Evolutionary conservation across 805 yeast genomes (phyloP), one percentile per base, ranked within the genome.

Genomic region (Cyberlindnera nakhonratchasimensis): DNA sequence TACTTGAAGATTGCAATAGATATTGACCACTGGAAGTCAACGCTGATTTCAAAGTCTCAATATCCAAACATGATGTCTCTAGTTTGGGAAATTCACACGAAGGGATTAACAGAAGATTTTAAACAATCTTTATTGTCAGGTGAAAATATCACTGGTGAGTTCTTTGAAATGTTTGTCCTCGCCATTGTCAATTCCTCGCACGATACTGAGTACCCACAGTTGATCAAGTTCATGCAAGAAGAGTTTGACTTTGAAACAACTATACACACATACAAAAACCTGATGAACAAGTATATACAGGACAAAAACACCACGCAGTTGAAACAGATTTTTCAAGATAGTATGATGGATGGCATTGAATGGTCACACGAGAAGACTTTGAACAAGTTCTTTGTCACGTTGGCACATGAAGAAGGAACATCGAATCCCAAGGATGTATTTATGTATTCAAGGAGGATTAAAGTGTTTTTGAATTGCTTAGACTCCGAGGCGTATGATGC

Each of bases 371-470:
- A 32, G 44, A 11, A 22, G 34, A 4, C 33, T 6, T 52, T 68
- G 18, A 58, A 55, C 37, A 52, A 57, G 16, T 53, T 68, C 29
- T 45, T 66, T 9, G 51, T 51, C 2, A 53, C 58, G 3, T 34
- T 66, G 22, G 55, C 65, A 17, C 45, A 52, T 6, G 49, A 59
- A 4, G 61, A 63, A 25, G 57, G 57, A 2, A 35, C 43, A 4
- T 25, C 18, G 6, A 19, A 30, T 13, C 40, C 43, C 2, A 29
- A 43, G 23, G 46, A 50, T 6, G 59, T 55, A 1, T 55, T 65
- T 43, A 58, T 63, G 18, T 58, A 66, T 26, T 74, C 74, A 43
- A 64, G 67, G 42, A 67, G 66, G 30, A 63, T 77, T 26, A 64
- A 71, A 40, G 55, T 58, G n/a, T 71, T 65, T 45, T 67, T 69